These are phyloP conservation scores for Alternaria atra DNA, from an alignment of 2,329 filamentous ascomycete genomes.

Conservation along the genomic window DNA sequence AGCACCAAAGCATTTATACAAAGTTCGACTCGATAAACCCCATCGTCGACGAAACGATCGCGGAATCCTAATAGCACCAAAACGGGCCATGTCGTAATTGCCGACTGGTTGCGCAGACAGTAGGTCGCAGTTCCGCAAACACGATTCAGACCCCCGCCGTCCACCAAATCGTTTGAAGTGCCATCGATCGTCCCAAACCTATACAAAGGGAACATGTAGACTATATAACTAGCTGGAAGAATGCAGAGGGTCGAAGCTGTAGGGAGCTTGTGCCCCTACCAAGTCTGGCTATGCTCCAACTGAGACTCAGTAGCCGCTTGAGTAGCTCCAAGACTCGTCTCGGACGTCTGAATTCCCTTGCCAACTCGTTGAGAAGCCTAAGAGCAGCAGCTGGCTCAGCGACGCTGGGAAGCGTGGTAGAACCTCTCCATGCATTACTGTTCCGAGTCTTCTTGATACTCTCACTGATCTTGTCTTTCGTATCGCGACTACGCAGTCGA, in stretches of 20 bases:
- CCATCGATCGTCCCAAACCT: not conserved
- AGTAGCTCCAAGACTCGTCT: not conserved
- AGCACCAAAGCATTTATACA: not conserved
- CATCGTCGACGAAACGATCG: not conserved
- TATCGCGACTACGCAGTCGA: too few relatives aligned
- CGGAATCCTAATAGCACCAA: not conserved
- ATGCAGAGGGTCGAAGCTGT: not conserved
- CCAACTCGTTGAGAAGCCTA: not conserved
- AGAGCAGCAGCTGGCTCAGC: not conserved
- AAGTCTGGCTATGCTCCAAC: not conserved
- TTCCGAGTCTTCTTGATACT: too few relatives aligned
- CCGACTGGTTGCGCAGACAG: not conserved
- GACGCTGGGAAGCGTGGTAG: not conserved
- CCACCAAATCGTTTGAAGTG: too few relatives aligned
- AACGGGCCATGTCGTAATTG: not conserved
- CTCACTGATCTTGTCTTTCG: too few relatives aligned
- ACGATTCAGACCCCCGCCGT: not conserved
- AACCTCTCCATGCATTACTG: too few relatives aligned
- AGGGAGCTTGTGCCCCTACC: not conserved
- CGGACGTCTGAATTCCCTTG: not conserved
- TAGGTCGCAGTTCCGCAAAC: not conserved
- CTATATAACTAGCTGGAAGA: not conserved
- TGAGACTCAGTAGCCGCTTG: not conserved
- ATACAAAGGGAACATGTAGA: not conserved
- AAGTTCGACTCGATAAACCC: not conserved